Evolutionary conservation across 805 yeast species (phyloP).

Genomic region (Teunomyces gatunensis): DNA sequence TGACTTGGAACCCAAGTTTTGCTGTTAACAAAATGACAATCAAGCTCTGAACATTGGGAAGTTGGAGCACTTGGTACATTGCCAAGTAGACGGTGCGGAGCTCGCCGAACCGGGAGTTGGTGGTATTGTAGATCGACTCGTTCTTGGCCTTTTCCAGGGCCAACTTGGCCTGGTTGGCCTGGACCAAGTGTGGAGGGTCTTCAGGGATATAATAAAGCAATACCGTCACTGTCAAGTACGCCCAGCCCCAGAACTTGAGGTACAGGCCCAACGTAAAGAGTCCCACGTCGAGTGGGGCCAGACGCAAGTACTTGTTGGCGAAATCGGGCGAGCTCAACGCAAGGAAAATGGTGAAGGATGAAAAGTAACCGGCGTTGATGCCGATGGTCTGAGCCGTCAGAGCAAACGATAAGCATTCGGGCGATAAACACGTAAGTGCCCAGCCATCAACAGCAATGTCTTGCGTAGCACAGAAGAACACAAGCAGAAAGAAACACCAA

Average conservation of each 20-base stretch:
- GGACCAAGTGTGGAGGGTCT: slow-evolving; percentile 54
- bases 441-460: slow-evolving; percentile 99
- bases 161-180: slow-evolving; percentile 27
- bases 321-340: slow-evolving; percentile 91
- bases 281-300: slow-evolving; percentile 59
- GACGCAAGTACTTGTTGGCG: slow-evolving; percentile 79
- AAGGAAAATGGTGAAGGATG: slow-evolving; percentile 85
- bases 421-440: slow-evolving; percentile 87
- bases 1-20: slow-evolving; percentile 91
- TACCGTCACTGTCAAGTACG: slow-evolving; percentile 66
- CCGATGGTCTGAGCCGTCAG: slow-evolving; percentile 98
- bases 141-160: slow-evolving; percentile 25
- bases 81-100: slow-evolving; percentile 57
- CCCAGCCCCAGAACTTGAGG: slow-evolving; percentile 72
- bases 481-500: slow-evolving; percentile 67
- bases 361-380: slow-evolving; percentile 86
- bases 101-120: slow-evolving; percentile 17
- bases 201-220: slow-evolving; percentile 65
- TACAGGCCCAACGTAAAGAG: slow-evolving; percentile 72
- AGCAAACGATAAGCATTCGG: slow-evolving; percentile 80
- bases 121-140: slow-evolving; percentile 18
- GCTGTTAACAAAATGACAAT: slow-evolving; percentile 73
- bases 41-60: slow-evolving; percentile 71
- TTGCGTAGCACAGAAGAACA: slow-evolving; percentile 92
- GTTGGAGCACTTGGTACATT: slow-evolving; percentile 66